These are phyloP conservation scores for Cyclotella baltica DNA, from an alignment of 108 stramenopile genomes.

Conservation along the genomic window DNA sequence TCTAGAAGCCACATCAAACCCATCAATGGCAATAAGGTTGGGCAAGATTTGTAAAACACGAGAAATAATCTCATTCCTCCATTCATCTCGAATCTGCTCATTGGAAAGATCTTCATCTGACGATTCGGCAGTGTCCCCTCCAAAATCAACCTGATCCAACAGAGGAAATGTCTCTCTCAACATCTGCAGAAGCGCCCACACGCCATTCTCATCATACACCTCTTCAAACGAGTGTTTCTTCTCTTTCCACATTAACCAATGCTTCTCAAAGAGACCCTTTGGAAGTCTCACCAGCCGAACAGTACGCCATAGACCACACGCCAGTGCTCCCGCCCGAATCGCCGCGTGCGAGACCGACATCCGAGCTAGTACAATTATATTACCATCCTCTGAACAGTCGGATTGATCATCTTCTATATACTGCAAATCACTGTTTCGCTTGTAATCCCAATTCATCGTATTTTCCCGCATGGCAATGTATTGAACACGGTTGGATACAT, in stretches of 20 bases:
- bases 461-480: constrained; percentile 9
- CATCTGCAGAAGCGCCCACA: constrained; percentile 40
- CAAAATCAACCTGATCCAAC: constrained; percentile 51
- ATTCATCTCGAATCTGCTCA: constrained; percentile 3
- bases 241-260: constrained; percentile 37
- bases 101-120: neutral
- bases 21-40: constrained; percentile 44
- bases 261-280: constrained; percentile 35
- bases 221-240: constrained; percentile 13
- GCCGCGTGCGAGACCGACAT: constrained; percentile 45
- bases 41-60: constrained; percentile 45
- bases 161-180: constrained; percentile 42
- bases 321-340: constrained; percentile 44
- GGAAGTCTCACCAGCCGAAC: constrained; percentile 44
- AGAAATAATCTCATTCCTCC: constrained; percentile 41
- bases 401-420: constrained; percentile 4
- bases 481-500: constrained; percentile 35
- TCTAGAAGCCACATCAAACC: constrained; percentile 33
- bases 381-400: constrained; percentile 3
- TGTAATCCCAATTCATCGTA: constrained; percentile 1
- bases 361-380: constrained; percentile 9
- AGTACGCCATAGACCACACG: constrained; percentile 54
- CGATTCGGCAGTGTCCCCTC: constrained; percentile 38
- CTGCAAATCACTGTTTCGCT: constrained; percentile 7
- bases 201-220: constrained; percentile 31